Base-by-base conservation (phyloP, 495 filamentous ascomycete genomes). In the Penicillium paradoxum region DNA sequence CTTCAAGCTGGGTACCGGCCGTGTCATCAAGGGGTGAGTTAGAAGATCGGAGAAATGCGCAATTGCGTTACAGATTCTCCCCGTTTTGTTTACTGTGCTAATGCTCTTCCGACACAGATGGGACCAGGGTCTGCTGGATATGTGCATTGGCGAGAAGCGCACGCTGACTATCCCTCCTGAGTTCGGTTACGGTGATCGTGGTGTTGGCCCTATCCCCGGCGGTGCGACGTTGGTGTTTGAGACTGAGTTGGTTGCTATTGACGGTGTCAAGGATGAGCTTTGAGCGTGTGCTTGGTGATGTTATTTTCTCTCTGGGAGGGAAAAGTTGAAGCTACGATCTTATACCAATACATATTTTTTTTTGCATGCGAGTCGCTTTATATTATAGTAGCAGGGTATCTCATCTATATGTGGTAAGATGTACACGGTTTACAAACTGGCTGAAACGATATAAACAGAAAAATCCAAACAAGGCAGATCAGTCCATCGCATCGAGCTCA, bases 121-220 rank as follows among this genome's bases (percentile, higher is more conserved):
- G 93, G 93, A 97, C 66, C 68, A 93, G 63, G 91, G 92, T 34
- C 78, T 96, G 29, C 62, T 95, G 49, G 90, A 90, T 60, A 97
- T 98, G 93, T 97, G 93, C 70, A 85, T 96, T 59, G 95, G 93
- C 32, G 93, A 98, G 78, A 93, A 91, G 81, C 82, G 90, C 59
- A 92, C 82, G 27, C 72, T 98, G 69, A 96, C 87, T 18, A 92
- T 98, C 46, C 90, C 89, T n/a, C 88, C 91, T 27, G 81, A 85
- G 64, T 78, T 84, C 55, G 93, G 83, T 33, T 98, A 97, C 66
- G 93, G 93, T 17, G 74, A 87, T 56, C 77, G 83, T 39, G 78
- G 67, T 34, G 76, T 89, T 63, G 90, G 90, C 3, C 83, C 86
- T 22, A 96, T 96, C 58, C 89, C 90, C 15, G 84, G 77, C 2